A percentile compares a stretch with the other conserved stretches of the same genome.
phyloP scores from a whole-genome alignment of 2,329 filamentous ascomycete species.

The Chrysosphaeria jannelii region DNA sequence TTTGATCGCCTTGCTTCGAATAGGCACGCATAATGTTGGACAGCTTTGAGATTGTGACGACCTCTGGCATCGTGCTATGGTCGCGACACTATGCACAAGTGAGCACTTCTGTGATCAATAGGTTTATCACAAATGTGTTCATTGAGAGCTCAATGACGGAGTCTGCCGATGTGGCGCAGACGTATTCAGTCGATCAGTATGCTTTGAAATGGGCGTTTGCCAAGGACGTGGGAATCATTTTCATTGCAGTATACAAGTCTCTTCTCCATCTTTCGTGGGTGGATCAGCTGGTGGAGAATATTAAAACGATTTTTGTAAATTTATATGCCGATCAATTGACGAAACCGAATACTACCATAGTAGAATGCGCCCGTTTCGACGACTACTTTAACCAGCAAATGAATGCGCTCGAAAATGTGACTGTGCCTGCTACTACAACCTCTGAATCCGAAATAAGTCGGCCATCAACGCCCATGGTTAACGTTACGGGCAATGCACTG shows the following conservation, averaged over 20 bases:
- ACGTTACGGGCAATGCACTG: slow-evolving; percentile 3
- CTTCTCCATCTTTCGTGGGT: slow-evolving; percentile 90
- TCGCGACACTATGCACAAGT: slow-evolving; percentile 61
- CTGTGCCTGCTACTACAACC: slow-evolving; percentile 3
- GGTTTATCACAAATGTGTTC: slow-evolving; percentile 85
- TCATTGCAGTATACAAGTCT: slow-evolving; percentile 92
- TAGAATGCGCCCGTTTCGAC: slow-evolving; percentile 59
- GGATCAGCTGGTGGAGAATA: slow-evolving; percentile 84
- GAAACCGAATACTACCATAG: slow-evolving; percentile 44
- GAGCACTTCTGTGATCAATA: slow-evolving; percentile 64
- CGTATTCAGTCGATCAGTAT: slow-evolving; percentile 76
- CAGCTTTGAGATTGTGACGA: slow-evolving; percentile 86
- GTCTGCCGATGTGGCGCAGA: slow-evolving; percentile 31
- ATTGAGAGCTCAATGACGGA: slow-evolving; percentile 53
- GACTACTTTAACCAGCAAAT: slow-evolving; percentile 87
- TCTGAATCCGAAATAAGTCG: neutral
- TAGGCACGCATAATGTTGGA: slow-evolving; percentile 40
- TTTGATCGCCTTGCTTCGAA: neutral
- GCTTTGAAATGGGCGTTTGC: slow-evolving; percentile 79
- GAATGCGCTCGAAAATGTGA: slow-evolving; percentile 39
- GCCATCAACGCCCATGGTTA: slow-evolving; percentile 10
- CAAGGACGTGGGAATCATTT: slow-evolving; percentile 83
- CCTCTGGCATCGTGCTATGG: slow-evolving; percentile 90
- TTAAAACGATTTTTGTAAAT: slow-evolving; percentile 70
- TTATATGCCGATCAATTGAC: slow-evolving; percentile 71